Conservation (phyloP, 169 alveolate species). For the Cryptosporidium canis region DNA sequence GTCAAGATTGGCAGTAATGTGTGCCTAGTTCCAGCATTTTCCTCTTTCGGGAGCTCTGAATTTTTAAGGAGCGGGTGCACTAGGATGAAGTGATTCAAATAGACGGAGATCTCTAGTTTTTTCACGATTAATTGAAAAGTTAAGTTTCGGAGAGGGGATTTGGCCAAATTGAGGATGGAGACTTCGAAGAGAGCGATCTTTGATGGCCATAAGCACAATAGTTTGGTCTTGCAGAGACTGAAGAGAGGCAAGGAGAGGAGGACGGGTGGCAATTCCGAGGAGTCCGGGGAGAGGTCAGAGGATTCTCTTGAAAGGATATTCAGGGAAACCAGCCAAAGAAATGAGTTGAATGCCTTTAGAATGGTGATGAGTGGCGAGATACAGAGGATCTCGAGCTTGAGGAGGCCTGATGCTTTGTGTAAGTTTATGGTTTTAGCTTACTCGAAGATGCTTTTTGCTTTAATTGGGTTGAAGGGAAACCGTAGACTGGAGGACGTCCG, state of each 20-base stretch:
- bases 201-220: constrained; percentile 7
- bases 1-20: not conserved
- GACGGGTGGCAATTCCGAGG: not conserved
- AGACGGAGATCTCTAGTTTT: too few relatives aligned
- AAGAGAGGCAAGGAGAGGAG: not conserved
- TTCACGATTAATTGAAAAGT: not conserved
- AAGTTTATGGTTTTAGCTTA: constrained; percentile 1
- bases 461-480: not conserved
- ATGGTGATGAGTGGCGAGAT: not conserved
- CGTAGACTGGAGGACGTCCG: constrained; percentile 23
- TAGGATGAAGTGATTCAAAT: too few relatives aligned
- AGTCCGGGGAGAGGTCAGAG: not conserved
- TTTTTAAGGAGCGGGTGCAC: not conserved
- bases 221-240: not conserved
- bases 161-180: not conserved
- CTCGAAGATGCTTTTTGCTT: not conserved
- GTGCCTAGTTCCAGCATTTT: not conserved
- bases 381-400: not conserved
- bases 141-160: not conserved
- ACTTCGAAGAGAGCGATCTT: not conserved
- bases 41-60: not conserved
- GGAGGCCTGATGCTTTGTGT: not conserved
- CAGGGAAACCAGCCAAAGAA: not conserved
- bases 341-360: not conserved
- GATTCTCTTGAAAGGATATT: not conserved